Evolutionary conservation across 306 rosid genomes (phyloP).

Genomic region (Chamaecrista fasciculata): DNA sequence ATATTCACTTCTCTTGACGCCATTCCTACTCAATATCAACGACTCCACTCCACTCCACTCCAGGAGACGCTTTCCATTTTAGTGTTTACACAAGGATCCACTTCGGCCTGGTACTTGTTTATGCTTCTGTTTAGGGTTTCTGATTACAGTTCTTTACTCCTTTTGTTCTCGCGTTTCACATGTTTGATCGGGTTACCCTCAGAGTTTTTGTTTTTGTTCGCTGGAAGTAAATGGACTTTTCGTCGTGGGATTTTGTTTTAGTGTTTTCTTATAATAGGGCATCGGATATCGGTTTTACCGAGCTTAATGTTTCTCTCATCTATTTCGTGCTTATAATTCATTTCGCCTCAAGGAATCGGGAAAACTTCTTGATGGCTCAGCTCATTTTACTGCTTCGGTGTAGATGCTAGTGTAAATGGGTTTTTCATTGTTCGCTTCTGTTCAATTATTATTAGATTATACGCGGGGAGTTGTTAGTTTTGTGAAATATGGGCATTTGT

Average conservation of each 20-base stretch:
- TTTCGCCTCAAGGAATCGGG: neutral
- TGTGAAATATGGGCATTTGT: neutral
- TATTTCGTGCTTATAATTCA: neutral
- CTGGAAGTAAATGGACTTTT: neutral
- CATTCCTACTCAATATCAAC: neutral
- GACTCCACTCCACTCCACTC: no score
- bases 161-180: conserved; percentile 11
- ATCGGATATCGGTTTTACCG: neutral
- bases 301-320: neutral
- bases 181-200: conserved; percentile 20
- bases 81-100: conserved; percentile 21
- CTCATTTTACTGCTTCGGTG: neutral
- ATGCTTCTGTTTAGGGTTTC: conserved; percentile 26
- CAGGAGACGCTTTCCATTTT: neutral
- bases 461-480: neutral
- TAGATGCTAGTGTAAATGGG: neutral
- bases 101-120: neutral
- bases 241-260: neutral
- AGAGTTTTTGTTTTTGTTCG: neutral
- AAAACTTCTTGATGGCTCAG: neutral
- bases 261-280: neutral
- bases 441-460: neutral
- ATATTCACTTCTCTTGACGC: conserved; percentile 3
- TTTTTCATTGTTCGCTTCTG: neutral
- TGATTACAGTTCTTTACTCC: neutral